Evolutionary conservation across 257 asterid species (phyloP).

Genomic region (Linderniella brevidens): DNA sequence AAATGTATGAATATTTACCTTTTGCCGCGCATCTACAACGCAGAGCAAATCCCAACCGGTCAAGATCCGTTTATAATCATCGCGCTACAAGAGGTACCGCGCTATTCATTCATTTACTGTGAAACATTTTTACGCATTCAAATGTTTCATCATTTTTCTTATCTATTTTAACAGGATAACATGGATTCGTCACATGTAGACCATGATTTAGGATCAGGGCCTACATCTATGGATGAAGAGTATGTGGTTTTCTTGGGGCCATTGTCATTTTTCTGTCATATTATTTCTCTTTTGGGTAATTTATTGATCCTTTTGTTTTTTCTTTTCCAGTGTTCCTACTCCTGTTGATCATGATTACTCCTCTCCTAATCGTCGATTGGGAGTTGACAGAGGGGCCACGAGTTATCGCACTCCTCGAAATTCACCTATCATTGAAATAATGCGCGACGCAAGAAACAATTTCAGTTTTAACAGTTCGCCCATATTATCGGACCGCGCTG

Average conservation of each 20-base stretch:
- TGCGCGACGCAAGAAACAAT: slow-evolving; percentile 38
- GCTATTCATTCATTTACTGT: slow-evolving; percentile 1
- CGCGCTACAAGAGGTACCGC: slow-evolving; percentile 32
- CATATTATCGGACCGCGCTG: slow-evolving; percentile 30
- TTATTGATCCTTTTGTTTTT: slow-evolving; percentile 11
- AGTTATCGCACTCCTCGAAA: slow-evolving; percentile 8
- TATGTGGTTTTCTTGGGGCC: slow-evolving; percentile 15
- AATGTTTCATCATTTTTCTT: neutral
- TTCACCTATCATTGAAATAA: slow-evolving; percentile 25
- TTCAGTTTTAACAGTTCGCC: slow-evolving; percentile 21
- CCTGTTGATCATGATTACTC: neutral
- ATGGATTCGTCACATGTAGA: slow-evolving; percentile 16
- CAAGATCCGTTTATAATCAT: slow-evolving; percentile 40
- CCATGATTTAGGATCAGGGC: slow-evolving; percentile 22
- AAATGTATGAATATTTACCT: neutral
- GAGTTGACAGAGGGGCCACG: slow-evolving; percentile 11
- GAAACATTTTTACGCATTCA: neutral
- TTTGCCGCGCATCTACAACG: slow-evolving; percentile 8
- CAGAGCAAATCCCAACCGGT: slow-evolving; percentile 69
- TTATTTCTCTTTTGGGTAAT: slow-evolving; percentile 3
- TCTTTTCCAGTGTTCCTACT: slow-evolving; percentile 36
- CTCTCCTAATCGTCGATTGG: too few species aligned
- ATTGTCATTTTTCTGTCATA: neutral
- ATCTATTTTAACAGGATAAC: slow-evolving; percentile 20
- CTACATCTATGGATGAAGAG: slow-evolving; percentile 52